These are phyloP conservation scores for Leccinum ponderosum DNA, from an alignment of 1,284 basidiomycete genomes.

Conservation along the genomic window DNA sequence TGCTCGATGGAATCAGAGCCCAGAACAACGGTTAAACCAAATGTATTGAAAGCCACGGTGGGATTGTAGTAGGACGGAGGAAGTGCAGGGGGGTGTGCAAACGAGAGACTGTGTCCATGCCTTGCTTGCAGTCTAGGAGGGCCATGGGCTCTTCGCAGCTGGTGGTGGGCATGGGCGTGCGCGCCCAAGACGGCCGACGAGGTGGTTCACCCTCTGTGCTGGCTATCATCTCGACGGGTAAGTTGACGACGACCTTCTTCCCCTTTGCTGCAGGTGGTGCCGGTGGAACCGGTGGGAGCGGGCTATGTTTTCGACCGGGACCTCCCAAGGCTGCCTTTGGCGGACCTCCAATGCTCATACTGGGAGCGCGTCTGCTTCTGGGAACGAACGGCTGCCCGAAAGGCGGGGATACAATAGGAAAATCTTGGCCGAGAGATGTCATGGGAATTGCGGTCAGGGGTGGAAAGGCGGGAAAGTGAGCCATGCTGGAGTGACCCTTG, in stretches of 20 bases:
- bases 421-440: slow-evolving; percentile 60
- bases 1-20: slow-evolving; percentile 48
- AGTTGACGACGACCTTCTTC: slow-evolving; percentile 69
- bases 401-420: slow-evolving; percentile 52
- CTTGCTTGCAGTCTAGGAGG: slow-evolving; percentile 50
- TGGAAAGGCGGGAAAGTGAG: slow-evolving; percentile 55
- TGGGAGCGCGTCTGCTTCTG: slow-evolving; percentile 59
- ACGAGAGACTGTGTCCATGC: slow-evolving; percentile 72
- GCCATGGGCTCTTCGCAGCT: slow-evolving; percentile 37
- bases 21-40: slow-evolving; percentile 54
- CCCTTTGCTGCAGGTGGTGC: slow-evolving; percentile 44
- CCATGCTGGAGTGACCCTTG: slow-evolving; percentile 55
- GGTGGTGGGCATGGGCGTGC: slow-evolving; percentile 52
- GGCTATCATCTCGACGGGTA: slow-evolving; percentile 66
- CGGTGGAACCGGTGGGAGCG: slow-evolving; percentile 43
- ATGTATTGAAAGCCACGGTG: slow-evolving; percentile 55
- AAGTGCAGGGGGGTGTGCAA: slow-evolving; percentile 51
- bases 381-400: slow-evolving; percentile 54
- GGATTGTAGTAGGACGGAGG: slow-evolving; percentile 41
- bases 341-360: slow-evolving; percentile 70
- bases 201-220: slow-evolving; percentile 42
- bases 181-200: slow-evolving; percentile 60
- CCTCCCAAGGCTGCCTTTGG: slow-evolving; percentile 81
- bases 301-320: slow-evolving; percentile 70
- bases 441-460: slow-evolving; percentile 57